Evolutionary conservation across 2,329 filamentous ascomycete species (phyloP), one percentile per base, ranked within the genome.

Genomic region (Cladosporium cucumerinum): DNA sequence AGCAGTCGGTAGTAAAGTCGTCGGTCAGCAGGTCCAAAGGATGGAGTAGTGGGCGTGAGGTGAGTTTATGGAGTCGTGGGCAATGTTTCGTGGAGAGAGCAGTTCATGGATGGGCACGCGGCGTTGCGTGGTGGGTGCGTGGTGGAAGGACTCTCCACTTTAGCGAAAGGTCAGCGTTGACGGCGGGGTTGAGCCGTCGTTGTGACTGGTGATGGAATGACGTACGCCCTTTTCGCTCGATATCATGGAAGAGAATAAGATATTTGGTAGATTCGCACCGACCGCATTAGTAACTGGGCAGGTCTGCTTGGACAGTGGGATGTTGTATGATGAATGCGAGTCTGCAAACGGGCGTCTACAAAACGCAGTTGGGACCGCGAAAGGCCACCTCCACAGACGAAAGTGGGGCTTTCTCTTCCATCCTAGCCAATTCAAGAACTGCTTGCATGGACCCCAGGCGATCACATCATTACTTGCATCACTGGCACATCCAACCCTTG

Each of bases 301-400:
- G 16, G 14, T 34, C 54, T 25, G 21, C 12, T 34, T 36, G 10
- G 12, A 21, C 32, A 21, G 54, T 2, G 21, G 30, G 32, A 25
- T 4, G 28, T 57, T 39, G 26, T n/a, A 32, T n/a, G 18, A 12
- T 21, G 18, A 57, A 18, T 21, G 28, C 14, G 54, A 36, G 54
- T n/a, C 32, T 54, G 25, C 16, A n/a, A 21, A 39, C n/a, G 54
- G 54, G 32, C 23, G 54, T 57, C 32, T 25, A 21, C 30, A 39
- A 21, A 39, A 34, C n/a, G 54, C 32, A 57, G 54, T 34, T 57
- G 54, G 30, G 54, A 34, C 30, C 54, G 32, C 21, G 23, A 32
- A 39, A 57, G 54, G 54, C 54, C 54, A 57, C 54, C 54, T 57
- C 54, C 54, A 57, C 54, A 57, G 12, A 18, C 54, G 10, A 26